Evolutionary conservation across 805 yeast species (phyloP).

Genomic region (Sugiyamaella smithiae): DNA sequence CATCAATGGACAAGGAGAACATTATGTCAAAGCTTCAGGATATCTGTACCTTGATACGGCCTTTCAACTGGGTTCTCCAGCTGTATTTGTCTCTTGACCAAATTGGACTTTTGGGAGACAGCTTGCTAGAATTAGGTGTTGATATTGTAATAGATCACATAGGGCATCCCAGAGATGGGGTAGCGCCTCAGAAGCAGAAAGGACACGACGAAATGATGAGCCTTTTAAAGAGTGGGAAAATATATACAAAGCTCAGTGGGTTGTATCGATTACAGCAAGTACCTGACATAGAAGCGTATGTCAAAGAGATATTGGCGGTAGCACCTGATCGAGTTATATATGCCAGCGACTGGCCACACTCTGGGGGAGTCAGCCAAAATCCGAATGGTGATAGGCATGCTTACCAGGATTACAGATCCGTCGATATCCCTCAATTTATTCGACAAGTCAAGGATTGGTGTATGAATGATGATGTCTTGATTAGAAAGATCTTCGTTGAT

Average conservation of each 20-base stretch:
- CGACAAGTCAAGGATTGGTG: background rate
- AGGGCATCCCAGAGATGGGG: conserved; percentile 1
- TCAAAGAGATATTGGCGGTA: background rate
- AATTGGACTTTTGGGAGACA: conserved; percentile 5
- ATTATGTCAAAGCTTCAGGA: background rate
- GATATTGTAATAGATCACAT: conserved; percentile 10
- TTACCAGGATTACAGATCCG: background rate
- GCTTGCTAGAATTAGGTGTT: conserved; percentile 6
- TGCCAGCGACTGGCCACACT: conserved; percentile 14
- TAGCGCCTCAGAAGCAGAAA: background rate
- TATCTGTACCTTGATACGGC: background rate
- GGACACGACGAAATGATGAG: background rate
- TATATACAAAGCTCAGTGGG: background rate
- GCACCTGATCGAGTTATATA: conserved; percentile 11
- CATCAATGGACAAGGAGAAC: background rate
- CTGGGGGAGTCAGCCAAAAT: background rate
- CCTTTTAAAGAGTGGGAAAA: background rate
- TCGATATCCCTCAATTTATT: background rate
- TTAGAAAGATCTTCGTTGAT: conserved; percentile 6
- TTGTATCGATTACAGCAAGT: background rate
- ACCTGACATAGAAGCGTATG: background rate
- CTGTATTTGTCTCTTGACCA: conserved; percentile 9
- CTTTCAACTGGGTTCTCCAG: conserved; percentile 8
- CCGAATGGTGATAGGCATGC: background rate
- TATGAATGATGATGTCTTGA: conserved; percentile 3